These are phyloP conservation scores for Penicillium hordei DNA, from an alignment of 2,329 filamentous ascomycete genomes.

Conservation along the genomic window DNA sequence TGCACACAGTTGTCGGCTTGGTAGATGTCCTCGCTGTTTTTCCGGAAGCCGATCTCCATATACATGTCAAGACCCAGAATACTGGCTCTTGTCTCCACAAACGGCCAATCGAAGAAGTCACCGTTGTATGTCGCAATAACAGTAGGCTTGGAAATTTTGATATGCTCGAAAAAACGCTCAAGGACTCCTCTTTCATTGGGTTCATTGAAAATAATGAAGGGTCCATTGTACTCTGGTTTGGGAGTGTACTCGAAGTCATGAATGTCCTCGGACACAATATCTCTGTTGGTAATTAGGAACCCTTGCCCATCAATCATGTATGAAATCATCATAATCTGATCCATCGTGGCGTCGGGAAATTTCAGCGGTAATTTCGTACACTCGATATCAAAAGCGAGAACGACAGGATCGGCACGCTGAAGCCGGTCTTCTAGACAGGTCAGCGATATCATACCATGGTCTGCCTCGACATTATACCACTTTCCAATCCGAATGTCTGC, in stretches of 20 bases:
- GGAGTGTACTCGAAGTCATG: slow-evolving; percentile 97
- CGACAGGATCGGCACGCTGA: slow-evolving; percentile 89
- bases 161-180: slow-evolving; percentile 90
- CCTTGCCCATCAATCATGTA: slow-evolving; percentile 99
- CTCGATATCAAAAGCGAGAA: slow-evolving; percentile 99
- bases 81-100: slow-evolving; percentile 89
- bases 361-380: slow-evolving; percentile 94
- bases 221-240: slow-evolving; percentile 90
- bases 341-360: slow-evolving; percentile 89
- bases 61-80: slow-evolving; percentile 99
- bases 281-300: slow-evolving; percentile 95
- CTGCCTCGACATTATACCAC: slow-evolving; percentile 95
- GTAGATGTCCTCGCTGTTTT: slow-evolving; percentile 93
- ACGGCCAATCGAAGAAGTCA: slow-evolving; percentile 99
- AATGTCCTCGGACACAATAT: slow-evolving; percentile 97
- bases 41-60: slow-evolving; percentile 93
- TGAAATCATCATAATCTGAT: slow-evolving; percentile 99
- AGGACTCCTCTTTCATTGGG: slow-evolving; percentile 84
- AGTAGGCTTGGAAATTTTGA: slow-evolving; percentile 90
- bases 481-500: slow-evolving; percentile 90
- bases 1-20: slow-evolving; percentile 95
- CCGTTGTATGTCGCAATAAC: slow-evolving; percentile 99
- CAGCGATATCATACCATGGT: slow-evolving; percentile 83
- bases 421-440: slow-evolving; percentile 83
- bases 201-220: slow-evolving; percentile 98